Percentiles rank a stretch among this genome's conserved stretches.
These are phyloP conservation scores for Syzygium oleosum DNA, from an alignment of 345 rosid genomes.

Conservation along the genomic window DNA sequence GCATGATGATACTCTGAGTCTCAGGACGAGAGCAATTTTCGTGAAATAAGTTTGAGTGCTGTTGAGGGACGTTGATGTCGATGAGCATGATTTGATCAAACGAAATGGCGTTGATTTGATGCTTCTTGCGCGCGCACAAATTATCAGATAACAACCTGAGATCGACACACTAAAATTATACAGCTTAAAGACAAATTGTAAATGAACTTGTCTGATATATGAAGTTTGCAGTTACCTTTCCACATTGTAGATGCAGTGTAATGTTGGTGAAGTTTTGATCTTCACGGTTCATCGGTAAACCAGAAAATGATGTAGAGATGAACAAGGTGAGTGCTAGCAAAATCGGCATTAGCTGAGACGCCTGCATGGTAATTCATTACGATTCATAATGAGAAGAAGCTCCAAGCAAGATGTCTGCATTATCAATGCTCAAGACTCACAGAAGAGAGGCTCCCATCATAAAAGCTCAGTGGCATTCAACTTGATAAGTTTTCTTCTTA, in stretches of 20 bases:
- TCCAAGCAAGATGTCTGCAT: neutral
- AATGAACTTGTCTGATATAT: neutral
- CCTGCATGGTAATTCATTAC: neutral
- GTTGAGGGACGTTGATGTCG: neutral
- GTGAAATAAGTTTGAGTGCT: neutral
- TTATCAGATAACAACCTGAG: neutral
- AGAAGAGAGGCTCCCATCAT: neutral
- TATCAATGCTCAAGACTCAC: neutral
- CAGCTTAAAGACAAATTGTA: neutral
- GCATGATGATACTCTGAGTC: neutral
- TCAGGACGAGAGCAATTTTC: neutral
- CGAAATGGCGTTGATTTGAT: neutral
- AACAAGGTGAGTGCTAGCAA: neutral
- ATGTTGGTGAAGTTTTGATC: neutral
- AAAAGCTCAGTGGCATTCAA: neutral
- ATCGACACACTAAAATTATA: neutral
- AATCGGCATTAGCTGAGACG: neutral
- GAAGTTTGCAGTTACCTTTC: neutral
- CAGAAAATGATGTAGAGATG: neutral
- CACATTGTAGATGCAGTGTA: neutral
- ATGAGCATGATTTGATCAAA: neutral
- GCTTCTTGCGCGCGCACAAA: neutral
- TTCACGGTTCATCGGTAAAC: neutral
- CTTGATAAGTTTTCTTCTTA: neutral
- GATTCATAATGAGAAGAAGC: neutral